A percentile compares a stretch with the other conserved stretches of the same genome.
Conservation (phyloP, 331 rosid species). For the Quercus lobata region DNA sequence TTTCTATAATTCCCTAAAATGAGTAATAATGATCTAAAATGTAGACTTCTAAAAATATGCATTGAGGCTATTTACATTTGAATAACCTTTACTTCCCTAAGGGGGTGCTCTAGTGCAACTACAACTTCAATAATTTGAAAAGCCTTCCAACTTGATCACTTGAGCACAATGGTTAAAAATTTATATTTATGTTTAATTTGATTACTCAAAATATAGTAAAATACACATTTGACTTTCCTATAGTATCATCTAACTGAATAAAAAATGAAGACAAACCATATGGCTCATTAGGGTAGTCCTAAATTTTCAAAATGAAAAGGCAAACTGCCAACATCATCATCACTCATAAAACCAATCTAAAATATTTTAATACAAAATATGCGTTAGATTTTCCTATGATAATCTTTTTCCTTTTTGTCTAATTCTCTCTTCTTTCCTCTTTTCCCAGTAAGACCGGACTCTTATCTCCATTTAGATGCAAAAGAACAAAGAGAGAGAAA, state of each 20-base stretch:
- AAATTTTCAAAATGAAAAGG: background rate
- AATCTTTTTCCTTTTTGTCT: background rate
- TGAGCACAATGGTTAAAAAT: background rate
- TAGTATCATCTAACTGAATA: background rate
- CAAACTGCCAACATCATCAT: background rate
- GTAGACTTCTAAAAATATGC: too few relatives aligned
- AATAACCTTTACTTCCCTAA: background rate
- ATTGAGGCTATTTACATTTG: background rate
- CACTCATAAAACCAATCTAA: background rate
- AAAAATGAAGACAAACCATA: background rate
- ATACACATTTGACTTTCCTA: background rate
- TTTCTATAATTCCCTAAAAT: background rate
- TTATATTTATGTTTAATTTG: background rate
- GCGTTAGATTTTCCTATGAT: background rate
- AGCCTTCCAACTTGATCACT: background rate
- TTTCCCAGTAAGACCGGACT: background rate
- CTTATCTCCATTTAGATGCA: background rate
- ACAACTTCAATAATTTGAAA: background rate
- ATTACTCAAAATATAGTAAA: background rate
- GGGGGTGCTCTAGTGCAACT: background rate
- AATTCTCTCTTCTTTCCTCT: background rate
- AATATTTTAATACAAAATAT: background rate
- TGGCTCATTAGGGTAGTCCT: background rate
- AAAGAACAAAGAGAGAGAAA: background rate
- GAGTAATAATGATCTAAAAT: background rate